A percentile compares a stretch with the other conserved stretches of the same genome.
These are phyloP conservation scores for Pharnaceum exiguum DNA, from an alignment of 148 eudicot genomes.

Conservation along the genomic window DNA sequence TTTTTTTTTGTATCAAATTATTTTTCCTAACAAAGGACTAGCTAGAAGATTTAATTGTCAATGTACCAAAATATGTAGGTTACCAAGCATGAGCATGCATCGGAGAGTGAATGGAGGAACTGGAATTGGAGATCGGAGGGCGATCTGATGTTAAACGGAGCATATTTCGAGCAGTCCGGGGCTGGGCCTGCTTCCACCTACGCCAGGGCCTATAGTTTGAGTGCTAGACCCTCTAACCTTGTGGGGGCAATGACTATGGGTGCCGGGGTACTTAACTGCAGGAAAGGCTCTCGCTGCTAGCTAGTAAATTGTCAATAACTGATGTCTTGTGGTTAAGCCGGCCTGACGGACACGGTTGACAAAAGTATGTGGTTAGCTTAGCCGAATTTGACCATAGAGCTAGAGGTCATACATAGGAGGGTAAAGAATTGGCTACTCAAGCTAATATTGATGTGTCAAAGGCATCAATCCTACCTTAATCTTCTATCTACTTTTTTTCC, in stretches of 20 bases:
- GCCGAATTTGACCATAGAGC: no score
- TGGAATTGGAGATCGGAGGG: constrained; percentile 54
- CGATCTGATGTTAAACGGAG: constrained; percentile 41
- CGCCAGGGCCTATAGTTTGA: constrained; percentile 38
- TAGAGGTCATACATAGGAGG: no score
- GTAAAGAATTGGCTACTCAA: no score
- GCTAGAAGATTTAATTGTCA: background rate
- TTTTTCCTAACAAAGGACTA: background rate
- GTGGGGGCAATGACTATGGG: constrained; percentile 32
- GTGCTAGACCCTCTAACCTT: constrained; percentile 32
- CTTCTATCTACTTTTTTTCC: no score
- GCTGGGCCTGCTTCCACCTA: constrained; percentile 22
- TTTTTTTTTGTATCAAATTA: background rate
- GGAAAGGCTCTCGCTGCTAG: constrained; percentile 29
- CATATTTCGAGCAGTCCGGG: constrained; percentile 36
- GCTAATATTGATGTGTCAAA: no score
- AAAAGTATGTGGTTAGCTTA: no score
- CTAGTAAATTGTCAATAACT: no score
- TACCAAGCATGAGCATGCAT: constrained; percentile 41
- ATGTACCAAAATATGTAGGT: constrained; percentile 22
- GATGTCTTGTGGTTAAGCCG: no score
- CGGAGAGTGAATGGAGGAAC: constrained; percentile 38
- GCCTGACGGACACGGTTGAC: no score
- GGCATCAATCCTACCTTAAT: no score
- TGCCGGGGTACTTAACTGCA: constrained; percentile 35